Percentiles rank a stretch among this genome's conserved stretches.
Conservation (phyloP, 345 rosid genomes). For the Theobroma cacao region DNA sequence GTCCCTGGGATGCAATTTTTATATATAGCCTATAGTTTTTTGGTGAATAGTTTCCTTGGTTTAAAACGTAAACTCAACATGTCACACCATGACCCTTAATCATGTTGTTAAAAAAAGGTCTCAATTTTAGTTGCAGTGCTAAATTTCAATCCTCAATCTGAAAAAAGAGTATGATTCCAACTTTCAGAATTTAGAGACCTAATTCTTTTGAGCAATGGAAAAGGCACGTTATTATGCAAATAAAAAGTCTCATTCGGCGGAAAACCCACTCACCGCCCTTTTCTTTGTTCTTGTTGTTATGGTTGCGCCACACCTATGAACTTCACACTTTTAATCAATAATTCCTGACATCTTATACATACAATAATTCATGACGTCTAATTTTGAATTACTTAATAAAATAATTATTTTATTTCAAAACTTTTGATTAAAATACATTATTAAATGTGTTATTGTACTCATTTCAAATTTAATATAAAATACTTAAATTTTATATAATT, state of each 20-base stretch:
- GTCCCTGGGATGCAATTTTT: not conserved
- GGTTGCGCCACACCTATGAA: not conserved
- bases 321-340: not conserved
- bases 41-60: not conserved
- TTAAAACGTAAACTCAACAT: not conserved
- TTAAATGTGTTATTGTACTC: too few relatives aligned
- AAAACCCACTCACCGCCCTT: not conserved
- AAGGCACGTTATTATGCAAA: not conserved
- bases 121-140: not conserved
- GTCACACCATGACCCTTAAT: not conserved
- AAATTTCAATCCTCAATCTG: not conserved
- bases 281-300: not conserved
- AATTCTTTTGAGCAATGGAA: not conserved
- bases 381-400: too few relatives aligned
- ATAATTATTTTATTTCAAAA: too few relatives aligned
- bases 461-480: too few relatives aligned
- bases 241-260: slow-evolving; percentile 4
- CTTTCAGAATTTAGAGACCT: not conserved
- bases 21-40: not conserved
- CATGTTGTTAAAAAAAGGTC: not conserved
- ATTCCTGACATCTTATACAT: not conserved
- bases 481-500: too few relatives aligned
- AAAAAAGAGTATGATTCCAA: not conserved
- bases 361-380: too few relatives aligned
- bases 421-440: too few relatives aligned